These are phyloP conservation scores for Ophiocordyceps camponoti-saundersi DNA, from an alignment of 2,329 filamentous ascomycete genomes.

Conservation along the genomic window DNA sequence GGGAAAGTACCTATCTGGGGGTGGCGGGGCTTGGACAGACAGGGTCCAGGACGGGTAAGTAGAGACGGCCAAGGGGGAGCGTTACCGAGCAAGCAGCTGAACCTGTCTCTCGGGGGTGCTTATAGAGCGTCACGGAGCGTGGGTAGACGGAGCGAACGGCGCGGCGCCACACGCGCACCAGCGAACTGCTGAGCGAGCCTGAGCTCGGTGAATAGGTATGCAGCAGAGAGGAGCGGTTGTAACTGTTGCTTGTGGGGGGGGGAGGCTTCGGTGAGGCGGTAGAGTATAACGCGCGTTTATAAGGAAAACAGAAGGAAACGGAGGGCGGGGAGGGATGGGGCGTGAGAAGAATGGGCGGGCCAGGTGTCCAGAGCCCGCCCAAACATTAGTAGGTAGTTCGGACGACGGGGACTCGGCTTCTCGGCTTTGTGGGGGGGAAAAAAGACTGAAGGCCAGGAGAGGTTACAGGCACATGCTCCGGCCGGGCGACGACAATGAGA, in stretches of 20 bases:
- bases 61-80: neutral
- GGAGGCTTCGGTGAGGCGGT: neutral
- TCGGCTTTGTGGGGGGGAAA: neutral
- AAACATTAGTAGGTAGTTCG: neutral
- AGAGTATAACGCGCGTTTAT: neutral
- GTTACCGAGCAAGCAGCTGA: neutral
- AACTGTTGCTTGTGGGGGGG: neutral
- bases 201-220: neutral
- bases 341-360: neutral
- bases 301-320: neutral
- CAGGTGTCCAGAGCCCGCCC: neutral
- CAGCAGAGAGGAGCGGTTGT: neutral
- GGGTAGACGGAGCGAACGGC: neutral
- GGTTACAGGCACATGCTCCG: neutral
- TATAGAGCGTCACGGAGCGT: neutral
- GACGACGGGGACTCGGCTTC: neutral
- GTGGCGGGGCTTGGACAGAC: neutral
- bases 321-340: neutral
- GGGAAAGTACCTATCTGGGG: neutral
- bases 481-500: neutral
- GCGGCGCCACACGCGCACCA: neutral
- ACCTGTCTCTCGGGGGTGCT: neutral
- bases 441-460: neutral
- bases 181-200: neutral
- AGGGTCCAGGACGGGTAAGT: neutral